phyloP scores from a whole-genome alignment of 352 stramenopile species.

The Peronosclerospora sorghi region DNA sequence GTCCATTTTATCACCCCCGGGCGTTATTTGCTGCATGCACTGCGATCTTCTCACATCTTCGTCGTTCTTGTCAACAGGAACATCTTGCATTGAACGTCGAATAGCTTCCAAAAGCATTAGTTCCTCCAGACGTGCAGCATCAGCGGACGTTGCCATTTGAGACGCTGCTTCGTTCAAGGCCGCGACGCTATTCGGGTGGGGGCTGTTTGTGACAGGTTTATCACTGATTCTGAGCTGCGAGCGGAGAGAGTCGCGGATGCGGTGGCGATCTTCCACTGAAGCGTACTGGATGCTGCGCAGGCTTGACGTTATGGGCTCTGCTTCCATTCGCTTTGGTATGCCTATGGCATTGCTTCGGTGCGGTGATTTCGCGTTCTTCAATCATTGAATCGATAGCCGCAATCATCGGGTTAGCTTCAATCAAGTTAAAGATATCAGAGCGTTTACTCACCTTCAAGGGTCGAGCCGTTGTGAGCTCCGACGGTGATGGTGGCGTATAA shows the following conservation, averaged over 20 bases:
- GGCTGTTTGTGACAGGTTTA: constrained; percentile 37
- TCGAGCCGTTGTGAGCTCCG: constrained; percentile 38
- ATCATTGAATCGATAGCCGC: constrained; percentile 7
- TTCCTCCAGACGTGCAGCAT: constrained; percentile 56
- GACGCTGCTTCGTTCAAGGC: constrained; percentile 27
- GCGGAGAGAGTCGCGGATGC: constrained; percentile 57
- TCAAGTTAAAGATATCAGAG: not conserved
- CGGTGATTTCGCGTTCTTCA: constrained; percentile 19
- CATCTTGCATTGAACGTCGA: constrained; percentile 64
- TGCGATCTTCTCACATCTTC: constrained; percentile 14
- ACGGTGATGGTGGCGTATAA: constrained; percentile 32
- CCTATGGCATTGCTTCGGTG: constrained; percentile 25
- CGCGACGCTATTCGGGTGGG: constrained; percentile 33
- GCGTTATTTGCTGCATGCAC: constrained; percentile 12
- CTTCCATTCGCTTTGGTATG: constrained; percentile 16
- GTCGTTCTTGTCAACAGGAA: constrained; percentile 29
- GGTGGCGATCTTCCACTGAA: constrained; percentile 64
- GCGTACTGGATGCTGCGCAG: constrained; percentile 32
- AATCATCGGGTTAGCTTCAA: not conserved
- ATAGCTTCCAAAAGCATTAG: constrained; percentile 80
- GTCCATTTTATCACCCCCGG: constrained; percentile 8
- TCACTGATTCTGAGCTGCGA: constrained; percentile 57
- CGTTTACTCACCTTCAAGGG: constrained; percentile 18
- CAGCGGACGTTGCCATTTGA: constrained; percentile 30
- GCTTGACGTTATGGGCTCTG: constrained; percentile 3